Base-by-base conservation (phyloP, 352 stramenopile species). In the Phytopythium sindhum region DNA sequence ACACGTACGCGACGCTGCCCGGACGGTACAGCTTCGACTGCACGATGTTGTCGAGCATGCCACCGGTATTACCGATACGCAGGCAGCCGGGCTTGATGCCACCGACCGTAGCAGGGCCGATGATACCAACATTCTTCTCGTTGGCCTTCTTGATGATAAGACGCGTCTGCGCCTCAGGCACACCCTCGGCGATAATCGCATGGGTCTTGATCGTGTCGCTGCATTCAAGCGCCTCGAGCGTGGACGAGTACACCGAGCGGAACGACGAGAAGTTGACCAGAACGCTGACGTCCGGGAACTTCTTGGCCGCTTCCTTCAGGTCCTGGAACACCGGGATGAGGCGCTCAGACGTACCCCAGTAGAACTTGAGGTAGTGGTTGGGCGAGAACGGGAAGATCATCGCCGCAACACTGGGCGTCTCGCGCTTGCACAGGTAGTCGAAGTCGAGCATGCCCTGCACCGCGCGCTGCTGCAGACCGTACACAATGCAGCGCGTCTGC, bases 361-460 rank as follows among this genome's bases (percentile, higher is more conserved):
- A 99, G 70, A 98, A 98, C 78, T 98, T 93, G 28, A 95, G 76
- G 81, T 98, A 98, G 81, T 98, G 96, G 80, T 98, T 98, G 15
- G 93, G 88, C 61, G 85, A 90, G 78, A 98, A 98, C 55, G 94
- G 95, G 78, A 98, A 98, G 62, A 98, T 96, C 68, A 98, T 84
- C 7, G 89, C 90, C 51, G 96, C 96, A 35, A 99, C 96, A 57
- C 88, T 98, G 17, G 96, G 96, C 41, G 86, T 97, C 67, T 93
- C 83, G 47, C 96, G 88, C 71, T 98, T 98, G 82, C 96, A 99
- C 70, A 99, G 85, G 72, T 97, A 98, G 77, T 99, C 96, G 65
- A 99, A 99, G 77, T 99, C 96, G 31, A 99, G 81, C 96, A 99
- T 99, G 31, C 95, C 95, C 72, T 99, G 96, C 59, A 98, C 94